phyloP scores from a whole-genome alignment of 2,329 filamentous ascomycete genomes.

The Epichloe sibirici region DNA sequence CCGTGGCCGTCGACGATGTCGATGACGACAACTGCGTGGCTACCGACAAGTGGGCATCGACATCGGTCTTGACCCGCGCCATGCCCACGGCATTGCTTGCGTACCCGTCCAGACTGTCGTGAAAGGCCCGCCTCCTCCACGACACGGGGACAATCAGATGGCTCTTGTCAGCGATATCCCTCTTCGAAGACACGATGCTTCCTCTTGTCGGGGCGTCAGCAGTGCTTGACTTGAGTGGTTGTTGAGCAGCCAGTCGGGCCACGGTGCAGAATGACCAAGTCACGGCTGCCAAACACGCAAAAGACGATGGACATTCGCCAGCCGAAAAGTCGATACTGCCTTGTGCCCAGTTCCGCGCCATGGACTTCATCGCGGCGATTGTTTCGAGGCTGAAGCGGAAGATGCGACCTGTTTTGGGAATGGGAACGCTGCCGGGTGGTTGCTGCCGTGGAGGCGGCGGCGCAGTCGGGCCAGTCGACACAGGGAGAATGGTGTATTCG shows the following conservation, averaged over 20 bases:
- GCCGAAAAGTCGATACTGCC: background rate
- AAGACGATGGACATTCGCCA: slow-evolving; percentile 17
- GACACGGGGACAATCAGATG: slow-evolving; percentile 29
- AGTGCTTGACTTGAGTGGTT: background rate
- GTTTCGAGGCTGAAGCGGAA: slow-evolving; percentile 26
- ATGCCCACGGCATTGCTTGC: slow-evolving; percentile 31
- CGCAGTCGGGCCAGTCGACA: slow-evolving; percentile 23
- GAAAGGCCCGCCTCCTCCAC: slow-evolving; percentile 26
- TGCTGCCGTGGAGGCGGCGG: background rate
- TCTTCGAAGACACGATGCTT: too few relatives aligned
- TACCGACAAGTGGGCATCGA: slow-evolving; percentile 11
- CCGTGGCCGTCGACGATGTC: background rate
- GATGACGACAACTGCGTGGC: background rate
- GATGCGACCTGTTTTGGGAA: slow-evolving; percentile 23
- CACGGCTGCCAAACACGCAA: slow-evolving; percentile 27
- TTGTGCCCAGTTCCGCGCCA: slow-evolving; percentile 9
- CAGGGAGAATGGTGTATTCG: slow-evolving; percentile 24
- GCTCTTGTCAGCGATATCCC: slow-evolving; percentile 5
- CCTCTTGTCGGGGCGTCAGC: background rate
- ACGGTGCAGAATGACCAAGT: slow-evolving; percentile 27
- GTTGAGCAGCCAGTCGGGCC: slow-evolving; percentile 14
- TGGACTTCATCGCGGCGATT: slow-evolving; percentile 19
- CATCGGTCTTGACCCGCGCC: slow-evolving; percentile 18
- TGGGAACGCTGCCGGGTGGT: slow-evolving; percentile 8
- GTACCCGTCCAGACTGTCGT: slow-evolving; percentile 18